These are phyloP conservation scores for Fusarium floridanum DNA, from an alignment of 2,329 filamentous ascomycete genomes.

Conservation along the genomic window DNA sequence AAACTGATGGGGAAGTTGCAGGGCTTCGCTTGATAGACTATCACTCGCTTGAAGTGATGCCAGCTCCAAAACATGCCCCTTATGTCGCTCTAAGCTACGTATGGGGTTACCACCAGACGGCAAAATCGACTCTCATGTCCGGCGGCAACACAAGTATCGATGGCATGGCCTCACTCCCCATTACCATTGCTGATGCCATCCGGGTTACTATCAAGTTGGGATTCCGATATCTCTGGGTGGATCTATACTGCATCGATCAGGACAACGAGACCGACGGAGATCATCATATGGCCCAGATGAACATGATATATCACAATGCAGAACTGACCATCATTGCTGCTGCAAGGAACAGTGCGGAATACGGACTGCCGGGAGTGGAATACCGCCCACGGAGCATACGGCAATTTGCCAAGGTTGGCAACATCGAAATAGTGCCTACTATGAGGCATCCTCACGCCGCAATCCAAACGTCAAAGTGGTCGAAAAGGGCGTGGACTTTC, in stretches of 20 bases:
- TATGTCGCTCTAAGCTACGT: conserved; percentile 1
- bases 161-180: background rate
- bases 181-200: background rate
- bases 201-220: background rate
- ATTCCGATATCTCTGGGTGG: background rate
- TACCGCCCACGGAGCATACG: background rate
- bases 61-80: background rate
- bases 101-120: background rate
- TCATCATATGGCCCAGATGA: background rate
- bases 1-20: background rate
- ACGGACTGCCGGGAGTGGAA: background rate
- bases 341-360: background rate
- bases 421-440: background rate
- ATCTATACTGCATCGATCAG: background rate
- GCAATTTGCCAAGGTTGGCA: background rate
- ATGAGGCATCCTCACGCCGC: background rate
- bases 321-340: background rate
- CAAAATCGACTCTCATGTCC: too few species aligned
- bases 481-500: background rate
- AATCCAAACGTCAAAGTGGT: background rate
- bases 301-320: background rate
- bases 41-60: background rate
- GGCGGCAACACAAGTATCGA: background rate
- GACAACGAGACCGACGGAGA: background rate
- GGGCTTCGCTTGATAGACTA: background rate